Percentiles rank a stretch among this genome's conserved stretches.
Conservation (phyloP, 2,329 filamentous ascomycete genomes). For the Didymella pinodella region DNA sequence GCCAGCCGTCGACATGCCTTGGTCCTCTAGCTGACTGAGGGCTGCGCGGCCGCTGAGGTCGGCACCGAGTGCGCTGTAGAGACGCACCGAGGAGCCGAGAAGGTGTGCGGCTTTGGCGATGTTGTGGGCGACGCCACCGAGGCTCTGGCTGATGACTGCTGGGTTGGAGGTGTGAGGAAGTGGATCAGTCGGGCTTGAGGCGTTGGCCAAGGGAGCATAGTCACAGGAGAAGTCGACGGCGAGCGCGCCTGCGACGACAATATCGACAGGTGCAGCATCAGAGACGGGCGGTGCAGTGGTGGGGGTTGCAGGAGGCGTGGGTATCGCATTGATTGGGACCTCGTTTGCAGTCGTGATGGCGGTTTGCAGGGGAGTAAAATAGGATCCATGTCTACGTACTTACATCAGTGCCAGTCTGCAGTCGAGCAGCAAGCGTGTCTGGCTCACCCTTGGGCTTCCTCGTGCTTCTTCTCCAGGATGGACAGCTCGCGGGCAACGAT, state of each 20-base stretch:
- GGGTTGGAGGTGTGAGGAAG: constrained; percentile 84
- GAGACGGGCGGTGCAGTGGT: constrained; percentile 1
- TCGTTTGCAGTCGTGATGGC: constrained; percentile 24
- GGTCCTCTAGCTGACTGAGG: constrained; percentile 68
- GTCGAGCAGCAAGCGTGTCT: constrained; percentile 40
- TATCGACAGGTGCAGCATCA: constrained; percentile 54
- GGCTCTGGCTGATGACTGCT: constrained; percentile 77
- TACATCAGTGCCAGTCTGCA: constrained; percentile 50
- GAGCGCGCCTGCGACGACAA: constrained; percentile 90
- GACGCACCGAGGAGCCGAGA: constrained; percentile 69
- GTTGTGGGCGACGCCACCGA: constrained; percentile 92
- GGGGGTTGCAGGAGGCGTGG: constrained; percentile 19
- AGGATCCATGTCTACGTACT: constrained; percentile 44
- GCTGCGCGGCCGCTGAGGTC: constrained; percentile 80
- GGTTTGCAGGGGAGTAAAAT: constrained; percentile 34
- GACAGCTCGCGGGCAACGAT: constrained; percentile 69
- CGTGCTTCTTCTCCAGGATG: constrained; percentile 58
- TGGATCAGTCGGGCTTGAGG: constrained; percentile 53
- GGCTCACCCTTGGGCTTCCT: constrained; percentile 49
- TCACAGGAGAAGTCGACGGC: constrained; percentile 90
- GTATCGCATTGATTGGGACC: constrained; percentile 23
- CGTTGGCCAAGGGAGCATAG: constrained; percentile 62
- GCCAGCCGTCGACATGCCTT: constrained; percentile 70
- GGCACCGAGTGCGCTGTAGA: constrained; percentile 83
- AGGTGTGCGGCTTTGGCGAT: constrained; percentile 84